These are phyloP conservation scores for Platanthera guangdongensis DNA, from an alignment of 106 monocot species.

Conservation along the genomic window DNA sequence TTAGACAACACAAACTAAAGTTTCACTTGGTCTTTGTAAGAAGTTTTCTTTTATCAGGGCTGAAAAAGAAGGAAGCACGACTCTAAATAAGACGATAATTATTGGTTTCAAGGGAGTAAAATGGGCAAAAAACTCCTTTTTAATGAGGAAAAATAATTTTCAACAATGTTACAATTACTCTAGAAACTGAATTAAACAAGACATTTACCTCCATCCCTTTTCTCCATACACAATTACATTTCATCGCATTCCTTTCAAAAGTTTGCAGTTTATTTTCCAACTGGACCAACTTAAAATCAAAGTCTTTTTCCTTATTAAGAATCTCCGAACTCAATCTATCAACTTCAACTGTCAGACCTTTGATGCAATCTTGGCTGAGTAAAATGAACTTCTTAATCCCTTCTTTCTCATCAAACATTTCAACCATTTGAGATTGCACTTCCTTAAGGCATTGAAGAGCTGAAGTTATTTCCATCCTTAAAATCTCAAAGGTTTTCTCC, in stretches of 20 bases:
- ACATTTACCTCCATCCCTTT: slow-evolving; percentile 52
- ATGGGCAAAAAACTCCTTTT: neutral
- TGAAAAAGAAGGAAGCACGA: neutral
- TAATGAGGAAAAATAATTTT: neutral
- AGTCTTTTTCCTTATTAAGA: slow-evolving; percentile 36
- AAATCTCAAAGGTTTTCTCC: slow-evolving; percentile 23
- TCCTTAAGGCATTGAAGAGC: slow-evolving; percentile 34
- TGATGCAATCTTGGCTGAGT: slow-evolving; percentile 27
- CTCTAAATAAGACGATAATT: neutral
- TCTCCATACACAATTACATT: slow-evolving; percentile 27
- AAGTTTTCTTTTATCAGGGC: neutral
- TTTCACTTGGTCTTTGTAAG: neutral
- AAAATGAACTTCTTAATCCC: slow-evolving; percentile 26
- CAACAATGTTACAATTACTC: neutral
- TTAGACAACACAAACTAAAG: neutral
- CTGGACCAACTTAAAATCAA: slow-evolving; percentile 27
- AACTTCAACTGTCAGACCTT: slow-evolving; percentile 36
- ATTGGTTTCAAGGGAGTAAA: neutral
- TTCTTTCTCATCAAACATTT: slow-evolving; percentile 41
- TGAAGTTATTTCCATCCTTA: slow-evolving; percentile 45
- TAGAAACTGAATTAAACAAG: neutral
- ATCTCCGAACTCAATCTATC: slow-evolving; percentile 33
- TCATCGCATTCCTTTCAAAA: slow-evolving; percentile 22
- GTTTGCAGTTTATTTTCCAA: slow-evolving; percentile 30
- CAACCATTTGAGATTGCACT: slow-evolving; percentile 43